Conservation (phyloP, 2,329 filamentous ascomycete species). For the Aspergillus piperis region DNA sequence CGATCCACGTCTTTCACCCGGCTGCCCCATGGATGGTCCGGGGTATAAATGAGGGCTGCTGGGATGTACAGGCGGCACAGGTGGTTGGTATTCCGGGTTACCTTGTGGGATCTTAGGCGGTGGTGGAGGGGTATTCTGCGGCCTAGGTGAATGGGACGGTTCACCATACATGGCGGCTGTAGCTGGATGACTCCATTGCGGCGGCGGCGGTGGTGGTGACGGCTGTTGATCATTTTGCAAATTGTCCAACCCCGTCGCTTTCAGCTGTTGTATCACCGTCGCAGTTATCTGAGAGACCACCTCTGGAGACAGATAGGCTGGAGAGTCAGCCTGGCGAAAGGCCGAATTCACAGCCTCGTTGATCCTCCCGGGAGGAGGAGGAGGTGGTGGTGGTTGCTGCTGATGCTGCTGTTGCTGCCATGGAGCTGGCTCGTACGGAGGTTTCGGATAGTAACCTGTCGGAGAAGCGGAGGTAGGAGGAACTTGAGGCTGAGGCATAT, state of each 20-base stretch:
- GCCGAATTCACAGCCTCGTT: slow-evolving; percentile 60
- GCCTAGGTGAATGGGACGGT: slow-evolving; percentile 23
- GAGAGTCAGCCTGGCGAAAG: slow-evolving; percentile 53
- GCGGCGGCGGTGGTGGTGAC: slow-evolving; percentile 23
- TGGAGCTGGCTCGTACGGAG: slow-evolving; percentile 19
- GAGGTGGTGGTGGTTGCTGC: slow-evolving; percentile 18
- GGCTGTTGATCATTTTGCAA: slow-evolving; percentile 27
- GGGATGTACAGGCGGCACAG: slow-evolving; percentile 22
- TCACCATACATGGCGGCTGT: slow-evolving; percentile 18
- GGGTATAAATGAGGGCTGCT: slow-evolving; percentile 25
- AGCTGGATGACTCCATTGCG: slow-evolving; percentile 25
- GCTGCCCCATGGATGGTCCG: slow-evolving; percentile 24
- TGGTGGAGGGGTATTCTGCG: slow-evolving; percentile 25
- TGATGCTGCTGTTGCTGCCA: slow-evolving; percentile 24
- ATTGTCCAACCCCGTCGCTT: slow-evolving; percentile 45
- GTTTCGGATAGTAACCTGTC: slow-evolving; percentile 23
- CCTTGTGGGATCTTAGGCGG: slow-evolving; percentile 13
- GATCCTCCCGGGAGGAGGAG: slow-evolving; percentile 42
- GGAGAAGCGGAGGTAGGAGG: slow-evolving; percentile 24
- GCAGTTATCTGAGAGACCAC: slow-evolving; percentile 63
- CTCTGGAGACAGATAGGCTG: slow-evolving; percentile 58
- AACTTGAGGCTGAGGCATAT: slow-evolving; percentile 41
- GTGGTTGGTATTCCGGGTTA: slow-evolving; percentile 22
- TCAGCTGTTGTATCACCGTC: slow-evolving; percentile 60
- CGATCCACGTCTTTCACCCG: slow-evolving; percentile 34